Evolutionary conservation across 1,284 basidiomycete species (phyloP).

Genomic region (Nidula niveotomentosa): DNA sequence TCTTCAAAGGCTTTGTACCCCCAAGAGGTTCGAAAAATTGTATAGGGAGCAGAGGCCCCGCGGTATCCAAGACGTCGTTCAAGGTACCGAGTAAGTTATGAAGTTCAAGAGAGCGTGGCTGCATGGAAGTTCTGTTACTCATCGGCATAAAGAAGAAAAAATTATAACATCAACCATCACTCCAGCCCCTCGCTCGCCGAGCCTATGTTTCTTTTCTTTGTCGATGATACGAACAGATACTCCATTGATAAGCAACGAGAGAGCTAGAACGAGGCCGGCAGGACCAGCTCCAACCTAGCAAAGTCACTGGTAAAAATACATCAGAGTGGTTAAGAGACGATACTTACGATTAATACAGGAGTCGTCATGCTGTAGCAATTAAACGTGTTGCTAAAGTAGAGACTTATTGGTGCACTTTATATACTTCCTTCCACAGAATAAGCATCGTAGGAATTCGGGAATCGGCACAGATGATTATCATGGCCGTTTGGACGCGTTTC

Average conservation of each 20-base stretch:
- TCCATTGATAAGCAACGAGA: conserved; percentile 32
- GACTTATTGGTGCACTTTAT: no score
- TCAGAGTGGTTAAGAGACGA: not conserved
- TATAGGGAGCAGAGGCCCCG: not conserved
- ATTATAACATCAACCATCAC: conserved; percentile 25
- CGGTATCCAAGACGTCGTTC: not conserved
- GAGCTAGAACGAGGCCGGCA: conserved; percentile 35
- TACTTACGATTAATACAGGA: not conserved
- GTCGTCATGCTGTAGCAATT: not conserved
- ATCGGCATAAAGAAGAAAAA: no score
- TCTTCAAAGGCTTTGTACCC: conserved; percentile 1
- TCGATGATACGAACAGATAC: conserved; percentile 40
- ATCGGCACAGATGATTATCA: no score
- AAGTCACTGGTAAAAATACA: not conserved
- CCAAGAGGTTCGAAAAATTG: not conserved
- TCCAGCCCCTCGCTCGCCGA: conserved; percentile 33
- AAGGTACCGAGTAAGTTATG: not conserved
- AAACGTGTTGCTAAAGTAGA: no score
- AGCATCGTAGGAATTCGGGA: no score
- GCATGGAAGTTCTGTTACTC: no score
- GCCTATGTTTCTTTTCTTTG: conserved; percentile 27
- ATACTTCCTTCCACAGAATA: no score
- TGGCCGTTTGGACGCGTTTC: no score
- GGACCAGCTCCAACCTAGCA: conserved; percentile 35
- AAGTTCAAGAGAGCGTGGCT: not conserved